A percentile compares a stretch with the other conserved stretches of the same genome.
Evolutionary conservation across 2,329 filamentous ascomycete species (phyloP).

Genomic region (Xylaria digitata): DNA sequence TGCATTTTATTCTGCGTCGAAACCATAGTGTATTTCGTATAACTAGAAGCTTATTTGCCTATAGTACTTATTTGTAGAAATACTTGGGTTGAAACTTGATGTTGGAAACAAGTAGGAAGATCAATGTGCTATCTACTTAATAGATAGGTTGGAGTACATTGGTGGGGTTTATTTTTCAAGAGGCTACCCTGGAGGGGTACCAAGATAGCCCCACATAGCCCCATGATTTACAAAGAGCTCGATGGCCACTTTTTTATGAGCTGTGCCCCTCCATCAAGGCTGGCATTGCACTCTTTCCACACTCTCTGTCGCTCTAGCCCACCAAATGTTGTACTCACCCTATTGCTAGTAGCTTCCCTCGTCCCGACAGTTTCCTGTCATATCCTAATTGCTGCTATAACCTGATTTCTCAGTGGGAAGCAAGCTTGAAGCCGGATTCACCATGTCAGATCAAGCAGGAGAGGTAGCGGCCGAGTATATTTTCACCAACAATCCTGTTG

Average conservation of each 20-base stretch:
- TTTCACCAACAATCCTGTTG: neutral
- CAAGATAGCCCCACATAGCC: slow-evolving; percentile 12
- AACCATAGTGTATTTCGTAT: no score
- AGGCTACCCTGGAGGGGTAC: neutral
- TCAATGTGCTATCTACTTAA: no score
- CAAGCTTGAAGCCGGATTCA: slow-evolving; percentile 10
- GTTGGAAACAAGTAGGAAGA: no score
- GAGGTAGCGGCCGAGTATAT: slow-evolving; percentile 30
- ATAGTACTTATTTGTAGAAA: no score
- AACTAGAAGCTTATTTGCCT: no score
- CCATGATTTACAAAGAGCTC: slow-evolving; percentile 1
- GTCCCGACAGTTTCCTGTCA: neutral
- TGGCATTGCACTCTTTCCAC: neutral
- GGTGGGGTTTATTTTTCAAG: no score
- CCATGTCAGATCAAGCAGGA: slow-evolving; percentile 30
- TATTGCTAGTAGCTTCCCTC: slow-evolving; percentile 2
- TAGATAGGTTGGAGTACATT: no score
- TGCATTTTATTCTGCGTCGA: no score
- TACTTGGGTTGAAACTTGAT: no score
- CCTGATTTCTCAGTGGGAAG: neutral
- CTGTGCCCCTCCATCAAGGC: slow-evolving; percentile 11
- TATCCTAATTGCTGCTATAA: neutral
- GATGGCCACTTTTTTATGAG: neutral
- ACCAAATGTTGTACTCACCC: neutral
- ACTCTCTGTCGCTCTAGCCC: neutral